Evolutionary conservation across 768 basidiomycete genomes (phyloP), one percentile per base, ranked within the genome.

Genomic region (Termitomyces sp.): DNA sequence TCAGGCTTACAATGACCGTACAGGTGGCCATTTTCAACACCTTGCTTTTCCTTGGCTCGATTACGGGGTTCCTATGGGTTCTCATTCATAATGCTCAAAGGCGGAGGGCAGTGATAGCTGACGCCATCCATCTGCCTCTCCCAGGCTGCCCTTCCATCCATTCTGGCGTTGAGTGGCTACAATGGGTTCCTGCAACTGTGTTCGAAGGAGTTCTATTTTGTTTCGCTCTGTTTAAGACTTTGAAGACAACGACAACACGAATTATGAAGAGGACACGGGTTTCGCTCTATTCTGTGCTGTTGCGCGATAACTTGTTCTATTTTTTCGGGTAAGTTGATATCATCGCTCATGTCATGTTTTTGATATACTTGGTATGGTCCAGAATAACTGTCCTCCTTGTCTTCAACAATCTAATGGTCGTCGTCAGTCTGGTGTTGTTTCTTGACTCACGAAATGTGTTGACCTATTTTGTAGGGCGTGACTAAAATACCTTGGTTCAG

Each of bases 401-500:
- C 0, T 74, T 78, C 62, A 79, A 79, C 59, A 77, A 76, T 58
- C 63, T 79, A 11, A 78, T 78, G 78, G 75, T 78, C 6, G 70
- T 76, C 19, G 66, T 74, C 49, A 52, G 65, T 57, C 28, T 38
- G 0, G 6, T 28, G 57, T 58, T 26, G 8, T 31, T 19, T 2
- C 7, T 8, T 38, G 1, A n/a, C 17, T 10, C 9, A 14, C 1
- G 26, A 46, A 37, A 2, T 21, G 5, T 59, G 8, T 28, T 45
- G 26, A 26, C 19, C 0, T 42, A 53, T 30, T 17, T 43, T 31
- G 5, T 40, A 78, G 76, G 74, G 71, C 15, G 60, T 72, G 3
- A 78, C 76, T 0, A 67, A 68, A 40, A 78, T 79, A 41, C 78
- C 77, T 1, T 80, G 78, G 78, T 78, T 80, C 55, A 75, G 78